A percentile compares a stretch with the other conserved stretches of the same genome.
Evolutionary conservation across 768 basidiomycete genomes (phyloP).

Genomic region (Amanita jacksonii): DNA sequence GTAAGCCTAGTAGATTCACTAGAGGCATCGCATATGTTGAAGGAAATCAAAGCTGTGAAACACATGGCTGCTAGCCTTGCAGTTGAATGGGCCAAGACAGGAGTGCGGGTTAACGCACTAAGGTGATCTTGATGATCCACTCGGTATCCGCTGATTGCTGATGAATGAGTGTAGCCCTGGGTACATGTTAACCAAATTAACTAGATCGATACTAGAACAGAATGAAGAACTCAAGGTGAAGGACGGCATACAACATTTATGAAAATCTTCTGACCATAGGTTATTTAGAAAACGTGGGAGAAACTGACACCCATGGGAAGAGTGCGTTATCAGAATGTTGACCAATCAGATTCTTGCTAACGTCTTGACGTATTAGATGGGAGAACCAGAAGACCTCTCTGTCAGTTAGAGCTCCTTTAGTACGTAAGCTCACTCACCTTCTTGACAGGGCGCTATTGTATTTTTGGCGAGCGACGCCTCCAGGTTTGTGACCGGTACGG

Average conservation of each 20-base stretch:
- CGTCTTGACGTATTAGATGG: slow-evolving; percentile 47
- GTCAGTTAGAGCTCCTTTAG: slow-evolving; percentile 27
- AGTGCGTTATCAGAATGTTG: slow-evolving; percentile 31
- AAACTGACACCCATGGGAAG: slow-evolving; percentile 78
- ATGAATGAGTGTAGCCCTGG: slow-evolving; percentile 52
- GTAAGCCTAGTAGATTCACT: slow-evolving; percentile 24
- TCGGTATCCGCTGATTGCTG: slow-evolving; percentile 2
- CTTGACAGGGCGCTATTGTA: slow-evolving; percentile 69
- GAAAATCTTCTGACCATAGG: slow-evolving; percentile 6
- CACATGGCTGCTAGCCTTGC: slow-evolving; percentile 91
- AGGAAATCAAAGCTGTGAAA: slow-evolving; percentile 54
- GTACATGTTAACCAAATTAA: slow-evolving; percentile 91
- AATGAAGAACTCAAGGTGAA: slow-evolving; percentile 67
- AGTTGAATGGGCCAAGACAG: slow-evolving; percentile 92
- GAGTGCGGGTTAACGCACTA: slow-evolving; percentile 76
- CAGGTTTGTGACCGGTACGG: slow-evolving; percentile 82
- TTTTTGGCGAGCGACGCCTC: slow-evolving; percentile 88
- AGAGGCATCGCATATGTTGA: not conserved
- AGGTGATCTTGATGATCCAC: slow-evolving; percentile 33
- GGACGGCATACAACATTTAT: not conserved
- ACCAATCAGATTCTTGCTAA: slow-evolving; percentile 3
- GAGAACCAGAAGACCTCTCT: slow-evolving; percentile 86
- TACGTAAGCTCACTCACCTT: slow-evolving; percentile 8
- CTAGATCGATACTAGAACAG: slow-evolving; percentile 68
- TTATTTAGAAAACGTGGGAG: slow-evolving; percentile 78